These are phyloP conservation scores for Neoscytalidium dimidiatum DNA, from an alignment of 2,329 filamentous ascomycete genomes.

Conservation along the genomic window DNA sequence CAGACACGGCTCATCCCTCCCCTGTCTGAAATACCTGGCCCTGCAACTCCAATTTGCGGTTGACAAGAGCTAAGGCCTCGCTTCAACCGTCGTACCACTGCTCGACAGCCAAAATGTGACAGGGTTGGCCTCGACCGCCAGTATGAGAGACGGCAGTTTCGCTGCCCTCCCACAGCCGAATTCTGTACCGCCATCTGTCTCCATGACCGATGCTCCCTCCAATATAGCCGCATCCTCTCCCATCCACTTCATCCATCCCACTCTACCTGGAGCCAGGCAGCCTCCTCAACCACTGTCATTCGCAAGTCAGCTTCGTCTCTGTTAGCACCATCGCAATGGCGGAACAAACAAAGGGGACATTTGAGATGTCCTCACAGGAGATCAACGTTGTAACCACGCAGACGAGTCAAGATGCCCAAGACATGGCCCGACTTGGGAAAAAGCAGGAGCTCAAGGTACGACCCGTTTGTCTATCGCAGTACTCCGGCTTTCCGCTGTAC, in stretches of 20 bases:
- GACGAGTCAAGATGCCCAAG: slow-evolving; percentile 21
- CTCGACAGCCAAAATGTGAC: neutral
- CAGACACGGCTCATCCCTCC: neutral
- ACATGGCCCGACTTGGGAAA: slow-evolving; percentile 55
- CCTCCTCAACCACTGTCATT: neutral
- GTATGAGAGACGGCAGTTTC: neutral
- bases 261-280: neutral
- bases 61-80: neutral
- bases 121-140: neutral
- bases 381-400: neutral
- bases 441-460: slow-evolving; percentile 49
- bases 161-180: neutral
- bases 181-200: neutral
- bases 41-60: neutral
- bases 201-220: neutral
- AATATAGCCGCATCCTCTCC: neutral
- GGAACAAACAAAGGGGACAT: neutral
- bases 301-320: neutral
- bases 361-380: neutral
- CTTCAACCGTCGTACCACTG: neutral
- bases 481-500: too few species aligned
- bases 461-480: neutral
- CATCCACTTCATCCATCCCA: neutral
- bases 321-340: neutral
- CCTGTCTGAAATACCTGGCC: neutral